Base-by-base conservation (phyloP, 306 rosid species). In the Inga leiocalycina region DNA sequence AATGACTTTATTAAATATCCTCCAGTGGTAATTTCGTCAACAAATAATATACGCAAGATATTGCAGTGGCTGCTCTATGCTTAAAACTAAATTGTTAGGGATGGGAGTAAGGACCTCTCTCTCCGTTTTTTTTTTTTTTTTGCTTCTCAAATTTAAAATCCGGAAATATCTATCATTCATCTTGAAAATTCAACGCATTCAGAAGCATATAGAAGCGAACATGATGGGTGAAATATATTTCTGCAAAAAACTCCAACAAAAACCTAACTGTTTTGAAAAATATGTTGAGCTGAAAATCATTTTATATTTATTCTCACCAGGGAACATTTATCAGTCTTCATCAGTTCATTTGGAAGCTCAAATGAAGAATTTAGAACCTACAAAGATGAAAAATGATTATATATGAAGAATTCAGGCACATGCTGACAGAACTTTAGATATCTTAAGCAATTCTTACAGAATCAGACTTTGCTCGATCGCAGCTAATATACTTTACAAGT, bases 281-380 rank as follows among this genome's bases (percentile, higher is more conserved):
- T 37, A 69, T 46, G 17, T 37, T 43, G 45, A 54, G 65, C 67
- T 54, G 64, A 86, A 86, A 51, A 74, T n/a, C 48, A 44, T 15
- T 24, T 68, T 37, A 76, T 39, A 67, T 76, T 45, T 44, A 79
- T 69, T 75, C 96, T 89, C 83, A 89, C 93, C 92, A 83, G 41
- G 75, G 90, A 88, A 84, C 76, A 83, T 69, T 81, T 86, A 82
- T 90, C 88, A 64, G 83, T 77, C 80, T 85, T 85, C 74, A 57
- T 75, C 80, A 82, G 44, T 82, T 86, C 88, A 80, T 86, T 80
- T 74, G 85, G 57, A 86, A 80, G 84, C 86, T 86, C 89, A 77
- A 85, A 81, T 70, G 89, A 82, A 81, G 91, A 86, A 86, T 78
- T 81, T 74, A 76, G 51, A 79, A 82, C 85, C 97, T 90, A 85